These are phyloP conservation scores for Pisolithus thermaeus DNA, from an alignment of 1,284 basidiomycete species.

Conservation along the genomic window DNA sequence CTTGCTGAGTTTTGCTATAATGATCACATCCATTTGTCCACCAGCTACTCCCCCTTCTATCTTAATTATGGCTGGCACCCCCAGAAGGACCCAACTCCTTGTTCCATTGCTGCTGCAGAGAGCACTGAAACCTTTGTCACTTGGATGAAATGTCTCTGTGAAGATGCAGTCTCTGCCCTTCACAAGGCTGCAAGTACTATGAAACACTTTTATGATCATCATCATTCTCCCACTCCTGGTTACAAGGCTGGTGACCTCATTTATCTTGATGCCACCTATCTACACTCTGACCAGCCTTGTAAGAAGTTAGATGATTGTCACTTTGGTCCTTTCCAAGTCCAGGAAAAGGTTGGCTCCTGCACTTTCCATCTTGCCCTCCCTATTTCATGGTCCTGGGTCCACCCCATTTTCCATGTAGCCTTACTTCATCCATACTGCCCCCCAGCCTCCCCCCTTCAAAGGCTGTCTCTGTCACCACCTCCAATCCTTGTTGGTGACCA, in stretches of 20 bases:
- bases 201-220: neutral
- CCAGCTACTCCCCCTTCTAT: neutral
- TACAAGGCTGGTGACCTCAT: neutral
- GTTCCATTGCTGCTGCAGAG: neutral
- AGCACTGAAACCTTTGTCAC: neutral
- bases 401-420: no score
- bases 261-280: neutral
- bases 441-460: no score
- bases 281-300: neutral
- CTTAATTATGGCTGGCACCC: neutral
- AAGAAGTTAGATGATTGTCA: neutral
- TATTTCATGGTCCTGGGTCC: no score
- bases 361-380: no score
- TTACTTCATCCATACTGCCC: no score
- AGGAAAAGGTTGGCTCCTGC: no score
- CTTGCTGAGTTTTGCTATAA: neutral
- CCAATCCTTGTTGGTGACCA: neutral
- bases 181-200: neutral
- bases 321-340: neutral
- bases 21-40: neutral
- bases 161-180: neutral
- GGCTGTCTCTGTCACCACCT: no score
- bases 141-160: neutral
- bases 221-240: neutral
- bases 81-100: neutral